These are phyloP conservation scores for Fusarium phyllophilum DNA, from an alignment of 2,329 filamentous ascomycete species.

Conservation along the genomic window DNA sequence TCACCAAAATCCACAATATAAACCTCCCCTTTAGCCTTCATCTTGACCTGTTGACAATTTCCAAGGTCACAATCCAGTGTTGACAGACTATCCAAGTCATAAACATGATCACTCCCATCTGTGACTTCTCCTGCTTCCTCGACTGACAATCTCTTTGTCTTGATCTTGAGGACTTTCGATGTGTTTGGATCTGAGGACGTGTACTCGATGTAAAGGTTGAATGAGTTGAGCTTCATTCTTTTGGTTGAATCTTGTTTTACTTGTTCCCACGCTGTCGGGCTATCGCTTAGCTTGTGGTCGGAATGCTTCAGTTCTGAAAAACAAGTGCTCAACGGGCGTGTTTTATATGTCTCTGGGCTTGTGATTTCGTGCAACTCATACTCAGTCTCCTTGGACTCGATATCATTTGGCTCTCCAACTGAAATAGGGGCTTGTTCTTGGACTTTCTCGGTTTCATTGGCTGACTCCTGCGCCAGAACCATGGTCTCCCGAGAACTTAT, in stretches of 20 bases:
- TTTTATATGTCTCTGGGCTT: not conserved
- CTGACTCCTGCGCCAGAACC: not conserved
- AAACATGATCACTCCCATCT: not conserved
- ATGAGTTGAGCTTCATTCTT: not conserved
- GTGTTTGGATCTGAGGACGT: not conserved
- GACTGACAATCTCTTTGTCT: not conserved
- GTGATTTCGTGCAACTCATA: not conserved
- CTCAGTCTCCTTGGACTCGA: not conserved
- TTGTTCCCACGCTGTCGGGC: not conserved
- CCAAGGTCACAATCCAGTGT: not conserved
- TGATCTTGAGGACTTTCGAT: constrained; percentile 6
- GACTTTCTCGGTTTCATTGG: not conserved
- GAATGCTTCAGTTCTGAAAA: not conserved
- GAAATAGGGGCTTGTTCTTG: not conserved
- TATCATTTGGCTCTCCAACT: not conserved
- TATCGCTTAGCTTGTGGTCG: not conserved
- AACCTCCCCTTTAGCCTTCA: not conserved
- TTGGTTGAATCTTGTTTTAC: constrained; percentile 2
- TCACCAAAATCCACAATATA: constrained; percentile 1
- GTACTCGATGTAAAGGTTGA: constrained; percentile 27
- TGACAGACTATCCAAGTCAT: constrained; percentile 5
- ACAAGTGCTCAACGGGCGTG: not conserved
- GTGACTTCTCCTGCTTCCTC: not conserved
- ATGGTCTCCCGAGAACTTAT: not conserved
- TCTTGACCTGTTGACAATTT: not conserved